Percentiles rank a stretch among this genome's conserved stretches.
These are phyloP conservation scores for Naganishia antarctica DNA, from an alignment of 768 basidiomycete genomes.

Conservation along the genomic window DNA sequence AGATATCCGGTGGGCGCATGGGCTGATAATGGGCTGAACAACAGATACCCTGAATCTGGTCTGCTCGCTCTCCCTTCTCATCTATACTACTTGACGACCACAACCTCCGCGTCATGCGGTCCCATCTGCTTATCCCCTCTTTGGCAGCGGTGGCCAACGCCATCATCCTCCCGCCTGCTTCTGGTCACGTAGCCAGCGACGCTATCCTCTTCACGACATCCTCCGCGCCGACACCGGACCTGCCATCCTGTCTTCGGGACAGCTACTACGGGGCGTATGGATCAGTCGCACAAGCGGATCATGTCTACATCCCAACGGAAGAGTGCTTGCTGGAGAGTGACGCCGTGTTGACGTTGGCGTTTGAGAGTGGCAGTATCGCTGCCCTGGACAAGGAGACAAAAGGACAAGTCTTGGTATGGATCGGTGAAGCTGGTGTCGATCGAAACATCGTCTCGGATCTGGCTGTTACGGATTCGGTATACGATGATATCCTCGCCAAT, in stretches of 20 bases:
- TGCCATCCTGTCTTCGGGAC: conserved; percentile 15
- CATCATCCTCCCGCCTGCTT: background rate
- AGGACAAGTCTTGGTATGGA: conserved; percentile 39
- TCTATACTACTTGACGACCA: no score
- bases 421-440: conserved; percentile 50
- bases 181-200: background rate
- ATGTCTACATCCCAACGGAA: conserved; percentile 32
- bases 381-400: conserved; percentile 20
- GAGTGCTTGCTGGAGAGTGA: conserved; percentile 31
- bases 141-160: background rate
- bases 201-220: conserved; percentile 9
- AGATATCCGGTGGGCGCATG: no score
- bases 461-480: conserved; percentile 19
- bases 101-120: no score
- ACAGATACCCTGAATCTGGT: no score
- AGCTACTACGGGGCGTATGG: conserved; percentile 24
- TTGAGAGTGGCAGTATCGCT: conserved; percentile 31
- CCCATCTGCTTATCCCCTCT: background rate
- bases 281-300: conserved; percentile 24
- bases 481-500: conserved; percentile 5
- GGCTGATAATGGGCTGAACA: no score
- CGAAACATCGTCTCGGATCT: background rate
- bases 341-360: conserved; percentile 26
- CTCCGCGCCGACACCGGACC: conserved; percentile 4
- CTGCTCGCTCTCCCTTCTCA: no score